Evolutionary conservation across 768 basidiomycete genomes (phyloP).

Genomic region (Rhizopogon rudus): DNA sequence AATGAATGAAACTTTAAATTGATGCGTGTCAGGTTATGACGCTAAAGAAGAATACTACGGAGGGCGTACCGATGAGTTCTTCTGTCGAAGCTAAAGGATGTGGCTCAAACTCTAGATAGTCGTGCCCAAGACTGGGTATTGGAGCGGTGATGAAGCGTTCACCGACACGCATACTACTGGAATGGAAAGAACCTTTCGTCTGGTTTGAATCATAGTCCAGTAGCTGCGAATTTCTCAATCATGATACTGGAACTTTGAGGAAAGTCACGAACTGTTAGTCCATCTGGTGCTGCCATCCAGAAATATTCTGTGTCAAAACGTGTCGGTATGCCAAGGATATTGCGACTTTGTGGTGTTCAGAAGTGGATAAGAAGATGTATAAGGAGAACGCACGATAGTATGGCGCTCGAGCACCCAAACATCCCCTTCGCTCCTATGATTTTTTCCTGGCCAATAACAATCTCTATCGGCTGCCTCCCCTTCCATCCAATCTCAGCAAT

Average conservation of each 20-base stretch:
- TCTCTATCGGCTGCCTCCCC: slow-evolving; percentile 45
- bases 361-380: not conserved
- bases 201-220: slow-evolving; percentile 48
- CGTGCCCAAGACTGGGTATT: slow-evolving; percentile 48
- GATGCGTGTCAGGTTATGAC: not conserved
- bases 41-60: not conserved
- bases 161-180: slow-evolving; percentile 43
- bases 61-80: slow-evolving; percentile 44
- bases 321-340: slow-evolving; percentile 54
- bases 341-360: slow-evolving; percentile 35
- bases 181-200: slow-evolving; percentile 46
- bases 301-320: slow-evolving; percentile 59
- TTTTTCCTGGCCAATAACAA: slow-evolving; percentile 46
- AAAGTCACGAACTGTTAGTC: slow-evolving; percentile 40
- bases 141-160: slow-evolving; percentile 43
- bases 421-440: slow-evolving; percentile 49
- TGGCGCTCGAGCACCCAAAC: slow-evolving; percentile 51
- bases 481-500: slow-evolving; percentile 50
- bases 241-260: not conserved
- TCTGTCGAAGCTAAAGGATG: slow-evolving; percentile 45
- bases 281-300: slow-evolving; percentile 54
- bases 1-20: slow-evolving; percentile 47
- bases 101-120: slow-evolving; percentile 51
- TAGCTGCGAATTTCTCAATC: slow-evolving; percentile 30
- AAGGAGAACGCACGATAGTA: slow-evolving; percentile 41